Conservation (phyloP, 352 stramenopile species). For the Plasmopara viticola region DNA sequence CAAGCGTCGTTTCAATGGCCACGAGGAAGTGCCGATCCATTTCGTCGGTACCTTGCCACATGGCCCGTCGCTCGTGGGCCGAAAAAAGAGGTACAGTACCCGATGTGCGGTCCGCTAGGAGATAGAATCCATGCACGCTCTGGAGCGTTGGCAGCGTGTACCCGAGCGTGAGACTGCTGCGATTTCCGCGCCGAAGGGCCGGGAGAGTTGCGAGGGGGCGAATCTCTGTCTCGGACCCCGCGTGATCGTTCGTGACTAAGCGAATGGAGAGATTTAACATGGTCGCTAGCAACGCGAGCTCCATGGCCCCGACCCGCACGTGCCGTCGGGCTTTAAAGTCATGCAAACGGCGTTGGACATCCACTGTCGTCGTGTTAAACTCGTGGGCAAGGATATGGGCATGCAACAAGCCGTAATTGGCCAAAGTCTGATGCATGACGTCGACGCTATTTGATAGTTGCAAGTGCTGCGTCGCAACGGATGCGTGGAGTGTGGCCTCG, state of each 20-base stretch:
- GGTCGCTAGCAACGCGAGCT: slow-evolving; percentile 63
- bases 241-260: slow-evolving; percentile 78
- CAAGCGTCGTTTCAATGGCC: slow-evolving; percentile 49
- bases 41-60: slow-evolving; percentile 74
- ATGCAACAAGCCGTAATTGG: slow-evolving; percentile 67
- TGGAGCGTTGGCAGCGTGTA: slow-evolving; percentile 71
- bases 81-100: not conserved
- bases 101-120: slow-evolving; percentile 35
- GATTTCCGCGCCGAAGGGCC: slow-evolving; percentile 46
- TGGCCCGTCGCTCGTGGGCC: slow-evolving; percentile 19
- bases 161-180: slow-evolving; percentile 49
- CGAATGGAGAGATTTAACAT: slow-evolving; percentile 72
- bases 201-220: slow-evolving; percentile 39
- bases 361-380: slow-evolving; percentile 48
- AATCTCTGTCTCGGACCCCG: slow-evolving; percentile 59
- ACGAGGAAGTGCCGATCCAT: slow-evolving; percentile 63
- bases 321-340: slow-evolving; percentile 57
- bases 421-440: slow-evolving; percentile 52
- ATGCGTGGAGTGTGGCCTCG: slow-evolving; percentile 1
- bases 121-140: slow-evolving; percentile 63
- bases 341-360: slow-evolving; percentile 77
- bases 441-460: slow-evolving; percentile 37
- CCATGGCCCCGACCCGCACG: slow-evolving; percentile 52
- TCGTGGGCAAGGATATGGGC: slow-evolving; percentile 43
- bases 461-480: slow-evolving; percentile 20